phyloP scores from a whole-genome alignment of 75 land plant species.

The Cunninghamia lanceolata region DNA sequence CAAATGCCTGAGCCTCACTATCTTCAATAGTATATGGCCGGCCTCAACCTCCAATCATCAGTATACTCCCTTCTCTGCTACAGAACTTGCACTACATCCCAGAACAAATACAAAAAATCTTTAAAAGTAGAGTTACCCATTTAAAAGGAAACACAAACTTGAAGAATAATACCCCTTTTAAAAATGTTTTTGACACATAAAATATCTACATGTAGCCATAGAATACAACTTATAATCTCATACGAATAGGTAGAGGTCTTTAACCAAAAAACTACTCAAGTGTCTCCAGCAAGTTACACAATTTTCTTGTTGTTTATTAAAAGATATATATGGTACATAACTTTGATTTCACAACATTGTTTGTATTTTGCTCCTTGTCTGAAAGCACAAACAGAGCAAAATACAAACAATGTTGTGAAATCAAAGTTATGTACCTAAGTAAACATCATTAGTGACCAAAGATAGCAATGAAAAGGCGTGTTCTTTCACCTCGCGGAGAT shows the following conservation, averaged over 20 bases:
- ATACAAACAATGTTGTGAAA: no score
- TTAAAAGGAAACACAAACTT: background rate
- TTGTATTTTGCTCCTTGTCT: no score
- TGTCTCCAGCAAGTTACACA: background rate
- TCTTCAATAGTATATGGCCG: constrained; percentile 64
- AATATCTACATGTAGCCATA: background rate
- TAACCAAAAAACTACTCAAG: background rate
- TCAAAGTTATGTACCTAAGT: no score
- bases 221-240: background rate
- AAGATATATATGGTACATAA: no score
- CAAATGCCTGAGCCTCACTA: constrained; percentile 46
- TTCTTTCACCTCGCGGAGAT: background rate
- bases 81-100: constrained; percentile 88
- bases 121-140: background rate
- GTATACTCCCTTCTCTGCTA: constrained; percentile 69
- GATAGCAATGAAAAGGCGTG: background rate
- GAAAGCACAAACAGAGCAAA: background rate
- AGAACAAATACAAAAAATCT: background rate
- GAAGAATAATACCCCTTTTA: background rate
- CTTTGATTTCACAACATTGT: no score
- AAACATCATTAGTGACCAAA: background rate
- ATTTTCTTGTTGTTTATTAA: background rate
- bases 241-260: background rate
- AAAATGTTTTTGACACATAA: background rate
- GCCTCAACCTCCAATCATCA: constrained; percentile 73